Base-by-base conservation (phyloP, 352 stramenopile species). In the Nothophytophthora sp. region DNA sequence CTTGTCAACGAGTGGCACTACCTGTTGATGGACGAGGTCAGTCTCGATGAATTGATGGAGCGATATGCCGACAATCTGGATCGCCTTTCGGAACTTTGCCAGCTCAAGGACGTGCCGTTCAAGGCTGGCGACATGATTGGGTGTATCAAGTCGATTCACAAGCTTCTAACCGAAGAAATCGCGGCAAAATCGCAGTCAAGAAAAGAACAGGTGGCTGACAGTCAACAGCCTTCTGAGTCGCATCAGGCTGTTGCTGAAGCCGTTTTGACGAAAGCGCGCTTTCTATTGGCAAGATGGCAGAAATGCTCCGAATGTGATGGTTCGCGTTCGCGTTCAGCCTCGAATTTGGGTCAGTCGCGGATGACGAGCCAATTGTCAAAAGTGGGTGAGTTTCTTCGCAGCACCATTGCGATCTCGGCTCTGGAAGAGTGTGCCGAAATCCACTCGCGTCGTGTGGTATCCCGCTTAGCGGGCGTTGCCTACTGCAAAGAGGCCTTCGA, bases 1-100 rank as follows among this genome's bases (percentile, higher is more conserved):
- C 50, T 89, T 19, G 45, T 79, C 32, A 91, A 74, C 25, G 81
- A 91, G 51, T 89, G 77, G 71, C 33, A 67, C 7, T 83, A 74
- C 28, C 48, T 88, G 5, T 46, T 63, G 22, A 62, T 68, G 12
- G 77, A 89, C 22, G 39, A 54, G 8, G 52, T 79, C 5, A 58
- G 51, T 18, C 18, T 77, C 6, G 63, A 75, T 30, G 67, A 84
- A 38, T 50, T 91, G 41, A 67, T 70, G 23, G 80, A 91, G 24
- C 66, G 73, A 5, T 78, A 87, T 34, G 63, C 51, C 25, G 67
- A 68, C 19, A 86, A 89, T 45, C 38, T 55, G 8, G 57, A 76
- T 55, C 64, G 64, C 8, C 35, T 91, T 27, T 68, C 52, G 19
- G 71, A 87, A 22, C 49, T 91, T 12, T 88, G 75, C 11, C 37